These are phyloP conservation scores for Ogataea siamensis DNA, from an alignment of 805 yeast genomes.

Conservation along the genomic window DNA sequence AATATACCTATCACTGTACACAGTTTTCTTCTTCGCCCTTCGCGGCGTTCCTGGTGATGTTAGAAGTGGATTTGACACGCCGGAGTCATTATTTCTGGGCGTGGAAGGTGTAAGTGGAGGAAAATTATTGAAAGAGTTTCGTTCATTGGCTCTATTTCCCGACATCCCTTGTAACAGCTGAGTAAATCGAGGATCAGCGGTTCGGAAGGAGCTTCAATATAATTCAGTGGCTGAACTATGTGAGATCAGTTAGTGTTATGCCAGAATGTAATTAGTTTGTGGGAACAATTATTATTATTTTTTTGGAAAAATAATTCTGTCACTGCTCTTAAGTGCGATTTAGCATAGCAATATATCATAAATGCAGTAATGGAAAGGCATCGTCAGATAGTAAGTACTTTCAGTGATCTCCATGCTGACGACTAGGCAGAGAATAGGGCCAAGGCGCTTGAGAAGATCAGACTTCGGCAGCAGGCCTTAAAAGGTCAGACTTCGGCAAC, in stretches of 20 bases:
- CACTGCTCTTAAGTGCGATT: constrained; percentile 12
- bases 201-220: neutral
- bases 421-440: constrained; percentile 58
- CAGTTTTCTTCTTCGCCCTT: constrained; percentile 42
- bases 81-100: constrained; percentile 17
- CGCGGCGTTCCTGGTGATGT: constrained; percentile 47
- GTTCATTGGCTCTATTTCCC: constrained; percentile 9
- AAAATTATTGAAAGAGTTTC: constrained; percentile 12
- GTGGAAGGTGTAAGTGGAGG: constrained; percentile 23
- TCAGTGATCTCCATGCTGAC: constrained; percentile 1
- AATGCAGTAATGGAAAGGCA: constrained; percentile 21
- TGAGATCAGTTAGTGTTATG: neutral
- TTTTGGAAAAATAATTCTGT: constrained; percentile 13
- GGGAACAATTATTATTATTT: constrained; percentile 2
- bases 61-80: constrained; percentile 18
- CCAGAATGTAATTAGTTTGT: constrained; percentile 1
- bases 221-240: neutral
- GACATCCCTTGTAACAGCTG: constrained; percentile 1
- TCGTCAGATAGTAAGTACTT: constrained; percentile 29
- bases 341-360: constrained; percentile 3
- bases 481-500: neutral
- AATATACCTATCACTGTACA: constrained; percentile 81
- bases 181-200: neutral
- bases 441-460: constrained; percentile 57
- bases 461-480: constrained; percentile 37